Conservation (phyloP, 1,284 basidiomycete genomes). For the Cutaneotrichosporon sp. region DNA sequence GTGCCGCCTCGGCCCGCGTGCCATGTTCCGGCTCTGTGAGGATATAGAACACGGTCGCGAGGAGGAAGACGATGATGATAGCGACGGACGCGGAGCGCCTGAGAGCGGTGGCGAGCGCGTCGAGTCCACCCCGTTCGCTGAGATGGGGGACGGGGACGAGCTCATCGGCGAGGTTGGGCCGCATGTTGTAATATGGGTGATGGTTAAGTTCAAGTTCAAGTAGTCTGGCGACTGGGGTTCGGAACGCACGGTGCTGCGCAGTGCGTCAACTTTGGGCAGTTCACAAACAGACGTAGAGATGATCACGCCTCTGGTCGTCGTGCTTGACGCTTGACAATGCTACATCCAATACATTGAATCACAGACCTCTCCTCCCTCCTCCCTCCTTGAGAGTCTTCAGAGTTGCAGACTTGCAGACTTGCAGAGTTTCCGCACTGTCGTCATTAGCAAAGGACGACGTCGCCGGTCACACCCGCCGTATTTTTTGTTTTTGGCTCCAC, state of each 20-base stretch:
- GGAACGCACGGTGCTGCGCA: not conserved
- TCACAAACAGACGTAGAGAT: not conserved
- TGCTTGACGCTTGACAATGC: too few species aligned
- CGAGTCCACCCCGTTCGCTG: not conserved
- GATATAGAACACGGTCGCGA: constrained; percentile 40
- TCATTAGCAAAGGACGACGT: not conserved
- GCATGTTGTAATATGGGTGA: not conserved
- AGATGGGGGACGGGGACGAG: constrained; percentile 33
- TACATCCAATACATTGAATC: too few species aligned
- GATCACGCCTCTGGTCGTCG: too few species aligned
- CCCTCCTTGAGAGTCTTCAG: too few species aligned
- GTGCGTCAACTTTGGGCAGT: not conserved
- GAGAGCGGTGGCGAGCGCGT: constrained; percentile 25
- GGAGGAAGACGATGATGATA: constrained; percentile 46
- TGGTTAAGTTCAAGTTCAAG: not conserved
- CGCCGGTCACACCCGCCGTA: not conserved
- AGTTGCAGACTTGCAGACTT: too few species aligned
- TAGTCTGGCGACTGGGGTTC: not conserved
- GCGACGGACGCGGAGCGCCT: constrained; percentile 39
- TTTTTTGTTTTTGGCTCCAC: constrained; percentile 5
- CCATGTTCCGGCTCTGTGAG: constrained; percentile 15
- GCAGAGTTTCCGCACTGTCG: not conserved
- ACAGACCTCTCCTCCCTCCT: too few species aligned
- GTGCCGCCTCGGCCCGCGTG: not conserved
- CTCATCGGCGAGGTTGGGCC: constrained; percentile 39